These are phyloP conservation scores for Suhomyces atakaporum DNA, from an alignment of 1,139 yeast species.

Conservation along the genomic window DNA sequence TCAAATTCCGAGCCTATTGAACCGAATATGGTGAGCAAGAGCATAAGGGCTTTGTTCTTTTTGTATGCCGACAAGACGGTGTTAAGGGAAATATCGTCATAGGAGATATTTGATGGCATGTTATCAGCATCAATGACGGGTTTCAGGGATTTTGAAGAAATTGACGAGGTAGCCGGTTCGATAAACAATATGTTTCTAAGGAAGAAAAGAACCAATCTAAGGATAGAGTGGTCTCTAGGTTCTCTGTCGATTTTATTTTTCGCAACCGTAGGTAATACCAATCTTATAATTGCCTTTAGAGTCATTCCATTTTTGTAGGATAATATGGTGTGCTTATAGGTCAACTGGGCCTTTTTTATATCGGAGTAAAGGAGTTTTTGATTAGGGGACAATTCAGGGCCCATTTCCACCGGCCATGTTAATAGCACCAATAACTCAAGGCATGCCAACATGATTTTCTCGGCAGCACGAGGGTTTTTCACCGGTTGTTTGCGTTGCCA, in stretches of 20 bases:
- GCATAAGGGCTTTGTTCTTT: slow-evolving; percentile 68
- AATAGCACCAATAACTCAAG: slow-evolving; percentile 80
- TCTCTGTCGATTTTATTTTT: slow-evolving; percentile 59
- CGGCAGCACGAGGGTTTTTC: slow-evolving; percentile 42
- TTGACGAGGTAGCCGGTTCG: slow-evolving; percentile 62
- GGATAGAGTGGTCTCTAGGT: slow-evolving; percentile 69
- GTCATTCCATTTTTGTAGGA: slow-evolving; percentile 60
- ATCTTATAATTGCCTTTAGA: slow-evolving; percentile 67
- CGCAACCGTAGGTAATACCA: slow-evolving; percentile 69
- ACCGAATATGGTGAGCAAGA: slow-evolving; percentile 67
- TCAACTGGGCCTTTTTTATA: slow-evolving; percentile 63
- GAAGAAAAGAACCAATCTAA: slow-evolving; percentile 71
- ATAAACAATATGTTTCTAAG: slow-evolving; percentile 76
- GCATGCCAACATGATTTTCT: slow-evolving; percentile 67
- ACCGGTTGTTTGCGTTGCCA: slow-evolving; percentile 23
- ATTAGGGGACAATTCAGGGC: slow-evolving; percentile 49
- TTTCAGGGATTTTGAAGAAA: slow-evolving; percentile 44
- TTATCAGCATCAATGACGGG: slow-evolving; percentile 32
- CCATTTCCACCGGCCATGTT: slow-evolving; percentile 75
- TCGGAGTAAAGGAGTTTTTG: slow-evolving; percentile 62
- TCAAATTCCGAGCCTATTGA: slow-evolving; percentile 68
- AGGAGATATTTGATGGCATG: slow-evolving; percentile 54
- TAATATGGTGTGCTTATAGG: slow-evolving; percentile 71
- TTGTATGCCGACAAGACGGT: slow-evolving; percentile 59
- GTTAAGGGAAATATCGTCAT: slow-evolving; percentile 69